These are phyloP conservation scores for Chrysoporthe deuterocubensis DNA, from an alignment of 2,329 filamentous ascomycete species.

Conservation along the genomic window DNA sequence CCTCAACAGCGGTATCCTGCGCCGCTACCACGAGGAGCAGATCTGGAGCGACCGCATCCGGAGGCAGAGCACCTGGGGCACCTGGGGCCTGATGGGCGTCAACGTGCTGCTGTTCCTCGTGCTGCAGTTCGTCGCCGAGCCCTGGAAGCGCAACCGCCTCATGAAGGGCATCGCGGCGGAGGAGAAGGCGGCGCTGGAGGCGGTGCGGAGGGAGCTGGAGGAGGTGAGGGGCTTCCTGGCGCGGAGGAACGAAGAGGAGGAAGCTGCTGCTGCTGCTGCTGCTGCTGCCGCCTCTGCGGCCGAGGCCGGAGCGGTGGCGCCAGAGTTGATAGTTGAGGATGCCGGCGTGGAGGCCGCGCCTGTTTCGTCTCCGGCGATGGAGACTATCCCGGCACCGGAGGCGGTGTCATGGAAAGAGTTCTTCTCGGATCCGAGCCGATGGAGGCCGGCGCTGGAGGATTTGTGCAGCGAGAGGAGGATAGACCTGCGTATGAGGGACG, in stretches of 20 bases:
- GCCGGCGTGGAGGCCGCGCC: conserved; percentile 33
- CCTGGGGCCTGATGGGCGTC: conserved; percentile 96
- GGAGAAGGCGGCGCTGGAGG: conserved; percentile 63
- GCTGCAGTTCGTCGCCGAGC: conserved; percentile 88
- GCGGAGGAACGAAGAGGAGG: conserved; percentile 27
- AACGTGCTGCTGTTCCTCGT: conserved; percentile 89
- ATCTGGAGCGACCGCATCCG: conserved; percentile 99
- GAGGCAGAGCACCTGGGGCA: conserved; percentile 96
- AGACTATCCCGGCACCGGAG: conserved; percentile 17
- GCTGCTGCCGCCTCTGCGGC: conserved; percentile 10
- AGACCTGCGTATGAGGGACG: conserved; percentile 68
- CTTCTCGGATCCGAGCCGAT: conserved; percentile 47
- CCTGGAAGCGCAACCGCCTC: conserved; percentile 81
- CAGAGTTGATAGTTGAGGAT: conserved; percentile 37
- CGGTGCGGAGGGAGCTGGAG: conserved; percentile 50
- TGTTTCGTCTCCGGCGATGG: conserved; percentile 14
- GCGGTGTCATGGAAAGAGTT: conserved; percentile 48
- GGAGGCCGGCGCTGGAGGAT: conserved; percentile 57
- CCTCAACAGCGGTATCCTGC: conserved; percentile 81
- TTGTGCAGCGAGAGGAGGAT: conserved; percentile 69
- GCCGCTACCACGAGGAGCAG: conserved; percentile 97
- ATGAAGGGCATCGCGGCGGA: conserved; percentile 83
- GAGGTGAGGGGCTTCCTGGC: conserved; percentile 38
- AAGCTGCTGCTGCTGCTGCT: conserved; percentile 25
- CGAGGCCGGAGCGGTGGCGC: neutral